A percentile compares a stretch with the other conserved stretches of the same genome.
Evolutionary conservation across 2,329 filamentous ascomycete species (phyloP).

Genomic region (Microdochium nivale): DNA sequence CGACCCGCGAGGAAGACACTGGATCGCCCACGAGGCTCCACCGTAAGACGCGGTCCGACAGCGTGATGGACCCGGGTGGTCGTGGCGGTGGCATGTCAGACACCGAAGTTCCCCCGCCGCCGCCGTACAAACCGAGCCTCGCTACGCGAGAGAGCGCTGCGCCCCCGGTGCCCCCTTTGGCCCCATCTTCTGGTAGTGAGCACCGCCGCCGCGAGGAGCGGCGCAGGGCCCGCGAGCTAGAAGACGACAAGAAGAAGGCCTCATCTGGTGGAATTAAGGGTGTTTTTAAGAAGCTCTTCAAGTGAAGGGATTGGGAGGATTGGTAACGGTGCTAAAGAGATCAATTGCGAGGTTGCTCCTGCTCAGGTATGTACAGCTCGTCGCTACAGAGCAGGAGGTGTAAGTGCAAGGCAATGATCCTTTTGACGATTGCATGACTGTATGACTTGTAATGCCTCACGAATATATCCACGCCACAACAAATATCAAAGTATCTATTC

Average conservation of each 20-base stretch:
- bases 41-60: conserved; percentile 7
- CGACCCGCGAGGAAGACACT: conserved; percentile 3
- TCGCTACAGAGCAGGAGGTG: neutral
- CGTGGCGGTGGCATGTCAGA: neutral
- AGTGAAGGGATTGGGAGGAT: conserved; percentile 5
- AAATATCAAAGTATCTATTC: too few species aligned
- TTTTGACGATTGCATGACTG: neutral
- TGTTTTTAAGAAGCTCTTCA: conserved; percentile 28
- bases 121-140: conserved; percentile 9
- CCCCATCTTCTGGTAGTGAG: conserved; percentile 15
- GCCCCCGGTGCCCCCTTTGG: too few species aligned
- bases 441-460: neutral
- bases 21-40: conserved; percentile 10
- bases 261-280: conserved; percentile 19
- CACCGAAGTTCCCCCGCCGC: conserved; percentile 3
- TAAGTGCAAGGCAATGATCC: neutral
- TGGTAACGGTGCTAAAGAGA: neutral
- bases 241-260: conserved; percentile 23
- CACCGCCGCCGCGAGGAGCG: conserved; percentile 23
- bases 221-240: conserved; percentile 12
- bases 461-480: too few species aligned
- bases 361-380: neutral
- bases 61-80: conserved; percentile 1
- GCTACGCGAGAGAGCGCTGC: conserved; percentile 3
- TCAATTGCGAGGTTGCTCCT: neutral